Evolutionary conservation across 176 grass and related monocot species (phyloP).

Genomic region (Puya raimondii): DNA sequence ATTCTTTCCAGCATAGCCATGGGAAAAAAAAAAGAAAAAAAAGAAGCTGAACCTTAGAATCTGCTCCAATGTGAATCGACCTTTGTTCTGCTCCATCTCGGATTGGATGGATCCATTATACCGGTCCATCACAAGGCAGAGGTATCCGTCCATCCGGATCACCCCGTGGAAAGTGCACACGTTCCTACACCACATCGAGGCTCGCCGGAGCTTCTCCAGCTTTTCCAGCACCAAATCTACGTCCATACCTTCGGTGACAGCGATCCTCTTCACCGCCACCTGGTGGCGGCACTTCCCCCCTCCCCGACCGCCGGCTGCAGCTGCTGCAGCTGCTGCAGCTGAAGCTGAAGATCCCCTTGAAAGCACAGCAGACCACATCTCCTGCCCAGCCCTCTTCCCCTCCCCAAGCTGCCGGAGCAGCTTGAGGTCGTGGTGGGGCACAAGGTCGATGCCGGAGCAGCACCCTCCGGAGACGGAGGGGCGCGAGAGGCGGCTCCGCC

Average conservation of each 20-base stretch:
- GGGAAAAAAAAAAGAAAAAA: not conserved
- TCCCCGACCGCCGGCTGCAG: slow-evolving; percentile 14
- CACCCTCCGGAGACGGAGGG: slow-evolving; percentile 19
- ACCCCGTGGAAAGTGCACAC: slow-evolving; percentile 72
- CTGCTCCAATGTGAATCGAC: slow-evolving; percentile 92
- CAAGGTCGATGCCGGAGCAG: slow-evolving; percentile 46
- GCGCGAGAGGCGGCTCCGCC: not conserved
- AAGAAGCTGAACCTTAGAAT: slow-evolving; percentile 77
- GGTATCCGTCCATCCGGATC: slow-evolving; percentile 43
- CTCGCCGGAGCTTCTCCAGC: slow-evolving; percentile 60
- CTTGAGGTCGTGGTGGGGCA: slow-evolving; percentile 74
- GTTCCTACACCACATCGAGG: slow-evolving; percentile 78
- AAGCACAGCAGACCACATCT: slow-evolving; percentile 71
- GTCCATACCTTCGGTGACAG: slow-evolving; percentile 36
- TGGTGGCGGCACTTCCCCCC: slow-evolving; percentile 62
- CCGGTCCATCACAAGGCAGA: slow-evolving; percentile 90
- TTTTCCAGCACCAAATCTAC: slow-evolving; percentile 54
- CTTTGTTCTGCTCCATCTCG: slow-evolving; percentile 90
- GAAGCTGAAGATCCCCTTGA: slow-evolving; percentile 26
- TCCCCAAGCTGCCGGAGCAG: slow-evolving; percentile 52
- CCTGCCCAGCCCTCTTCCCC: slow-evolving; percentile 49
- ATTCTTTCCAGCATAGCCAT: not conserved
- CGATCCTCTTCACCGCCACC: slow-evolving; percentile 83
- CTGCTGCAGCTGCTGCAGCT: not conserved
- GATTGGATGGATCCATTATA: slow-evolving; percentile 63